A percentile compares a stretch with the other conserved stretches of the same genome.
phyloP scores from a whole-genome alignment of 2,329 filamentous ascomycete genomes.

The Bipolaris cookei region DNA sequence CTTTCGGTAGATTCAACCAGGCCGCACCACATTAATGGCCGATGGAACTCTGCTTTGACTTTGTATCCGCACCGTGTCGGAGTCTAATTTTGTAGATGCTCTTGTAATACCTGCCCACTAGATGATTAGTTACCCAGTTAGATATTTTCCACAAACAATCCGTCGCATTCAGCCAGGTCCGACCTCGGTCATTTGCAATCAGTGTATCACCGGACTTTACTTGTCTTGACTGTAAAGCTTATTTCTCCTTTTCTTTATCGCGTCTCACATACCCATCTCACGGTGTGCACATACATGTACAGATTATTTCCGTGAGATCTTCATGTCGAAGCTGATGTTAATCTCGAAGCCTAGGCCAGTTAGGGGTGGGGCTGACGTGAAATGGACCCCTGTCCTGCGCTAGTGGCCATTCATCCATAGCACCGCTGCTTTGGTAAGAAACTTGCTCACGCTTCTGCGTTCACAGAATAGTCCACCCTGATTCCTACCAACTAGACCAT shows the following conservation, averaged over 20 bases:
- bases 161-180: background rate
- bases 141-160: background rate
- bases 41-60: background rate
- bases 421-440: constrained; percentile 34
- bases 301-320: constrained; percentile 4
- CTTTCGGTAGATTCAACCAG: constrained; percentile 70
- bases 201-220: background rate
- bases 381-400: constrained; percentile 24
- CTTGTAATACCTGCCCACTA: background rate
- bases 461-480: constrained; percentile 12
- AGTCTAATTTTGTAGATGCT: background rate
- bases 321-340: background rate
- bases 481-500: constrained; percentile 20
- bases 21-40: constrained; percentile 16
- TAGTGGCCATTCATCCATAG: constrained; percentile 21
- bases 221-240: background rate
- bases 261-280: background rate
- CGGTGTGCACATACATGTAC: too few relatives aligned
- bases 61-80: background rate
- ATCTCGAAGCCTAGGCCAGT: background rate
- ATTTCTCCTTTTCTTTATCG: background rate
- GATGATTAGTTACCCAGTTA: background rate
- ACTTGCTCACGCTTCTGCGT: constrained; percentile 42
- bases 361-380: constrained; percentile 17
- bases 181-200: background rate